Conservation (phyloP, 2,329 filamentous ascomycete genomes). For the Pleoardoris graminearum region DNA sequence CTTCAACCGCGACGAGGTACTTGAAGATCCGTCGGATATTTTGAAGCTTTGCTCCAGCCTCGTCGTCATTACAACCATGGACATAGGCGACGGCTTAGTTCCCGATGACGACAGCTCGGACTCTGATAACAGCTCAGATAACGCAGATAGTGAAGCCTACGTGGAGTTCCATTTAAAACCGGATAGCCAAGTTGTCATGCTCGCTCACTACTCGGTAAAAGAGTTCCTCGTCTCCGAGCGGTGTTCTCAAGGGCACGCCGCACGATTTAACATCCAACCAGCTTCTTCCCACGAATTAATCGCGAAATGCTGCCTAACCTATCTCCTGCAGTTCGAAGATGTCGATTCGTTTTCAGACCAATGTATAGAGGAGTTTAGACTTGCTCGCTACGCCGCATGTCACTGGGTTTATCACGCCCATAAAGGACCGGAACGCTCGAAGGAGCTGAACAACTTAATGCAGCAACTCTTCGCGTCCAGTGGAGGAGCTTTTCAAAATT, state of each 20-base stretch:
- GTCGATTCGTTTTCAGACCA: not conserved
- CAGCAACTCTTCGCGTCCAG: too few species aligned
- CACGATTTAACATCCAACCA: conserved; percentile 16
- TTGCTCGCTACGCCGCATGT: conserved; percentile 22
- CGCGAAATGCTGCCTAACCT: conserved; percentile 19
- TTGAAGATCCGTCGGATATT: conserved; percentile 30
- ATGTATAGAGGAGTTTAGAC: conserved; percentile 6
- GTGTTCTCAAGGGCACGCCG: conserved; percentile 7
- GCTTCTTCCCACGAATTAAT: conserved; percentile 13
- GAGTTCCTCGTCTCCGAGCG: conserved; percentile 29
- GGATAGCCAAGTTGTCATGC: conserved; percentile 1
- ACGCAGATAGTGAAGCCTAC: not conserved
- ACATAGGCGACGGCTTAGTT: too few species aligned
- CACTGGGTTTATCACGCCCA: conserved; percentile 21
- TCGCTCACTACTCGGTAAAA: conserved; percentile 36
- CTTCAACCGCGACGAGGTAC: conserved; percentile 32
- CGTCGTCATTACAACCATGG: conserved; percentile 13
- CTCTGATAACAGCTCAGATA: too few species aligned
- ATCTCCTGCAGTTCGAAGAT: conserved; percentile 21
- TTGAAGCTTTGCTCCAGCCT: conserved; percentile 31
- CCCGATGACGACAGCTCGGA: too few species aligned
- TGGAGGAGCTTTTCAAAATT: too few species aligned
- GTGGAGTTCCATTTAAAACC: too few species aligned
- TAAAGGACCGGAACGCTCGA: not conserved
- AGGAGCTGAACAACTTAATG: too few species aligned